Conservation (phyloP, 371 early-diverging fungal genomes). For the Apophysomyces ossiformis region DNA sequence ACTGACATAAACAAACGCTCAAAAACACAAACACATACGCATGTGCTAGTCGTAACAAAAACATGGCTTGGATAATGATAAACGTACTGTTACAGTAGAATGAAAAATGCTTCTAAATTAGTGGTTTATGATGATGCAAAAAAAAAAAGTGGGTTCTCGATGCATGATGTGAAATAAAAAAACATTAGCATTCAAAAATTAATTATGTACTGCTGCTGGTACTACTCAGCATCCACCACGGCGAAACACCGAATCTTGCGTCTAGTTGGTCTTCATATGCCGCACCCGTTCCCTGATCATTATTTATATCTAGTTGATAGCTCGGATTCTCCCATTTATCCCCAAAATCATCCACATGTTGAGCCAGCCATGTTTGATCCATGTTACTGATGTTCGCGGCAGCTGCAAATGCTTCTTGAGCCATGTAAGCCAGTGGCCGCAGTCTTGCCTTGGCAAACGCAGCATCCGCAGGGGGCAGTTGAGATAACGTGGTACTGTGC, state of each 20-base stretch:
- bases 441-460: slow-evolving; percentile 22
- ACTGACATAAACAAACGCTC: too few relatives aligned
- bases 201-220: neutral
- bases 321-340: slow-evolving; percentile 2
- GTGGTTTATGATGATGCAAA: neutral
- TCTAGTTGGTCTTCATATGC: slow-evolving; percentile 10
- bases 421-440: slow-evolving; percentile 31
- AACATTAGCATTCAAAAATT: neutral
- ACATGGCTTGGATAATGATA: too few relatives aligned
- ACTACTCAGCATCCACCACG: slow-evolving; percentile 14
- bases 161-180: neutral
- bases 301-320: slow-evolving; percentile 13
- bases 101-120: slow-evolving; percentile 6
- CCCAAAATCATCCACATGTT: slow-evolving; percentile 7
- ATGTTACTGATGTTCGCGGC: neutral
- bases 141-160: slow-evolving; percentile 1
- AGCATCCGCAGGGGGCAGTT: slow-evolving; percentile 11
- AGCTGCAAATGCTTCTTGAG: slow-evolving; percentile 19
- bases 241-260: slow-evolving; percentile 4
- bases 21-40: too few relatives aligned
- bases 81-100: neutral
- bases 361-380: slow-evolving; percentile 13
- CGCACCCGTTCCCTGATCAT: neutral
- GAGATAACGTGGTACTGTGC: slow-evolving; percentile 15
- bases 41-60: too few relatives aligned